These are phyloP conservation scores for Adansonia rubrostipa DNA, from an alignment of 441 rosid species.

Conservation along the genomic window DNA sequence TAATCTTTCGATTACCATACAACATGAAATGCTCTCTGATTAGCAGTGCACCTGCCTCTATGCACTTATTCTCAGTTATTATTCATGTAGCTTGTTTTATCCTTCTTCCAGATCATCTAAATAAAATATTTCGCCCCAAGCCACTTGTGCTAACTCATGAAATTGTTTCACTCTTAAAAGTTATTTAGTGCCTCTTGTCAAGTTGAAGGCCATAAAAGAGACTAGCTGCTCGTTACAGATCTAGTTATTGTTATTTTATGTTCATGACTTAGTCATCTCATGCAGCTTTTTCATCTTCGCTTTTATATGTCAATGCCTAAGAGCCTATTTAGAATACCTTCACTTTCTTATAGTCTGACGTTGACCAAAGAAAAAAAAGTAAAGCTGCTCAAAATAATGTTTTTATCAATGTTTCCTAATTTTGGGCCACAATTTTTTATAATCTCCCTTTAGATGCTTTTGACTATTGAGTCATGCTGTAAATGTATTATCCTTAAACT, in stretches of 20 bases:
- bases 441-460: neutral
- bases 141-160: neutral
- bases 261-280: neutral
- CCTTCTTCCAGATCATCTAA: neutral
- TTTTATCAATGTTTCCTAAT: constrained; percentile 3
- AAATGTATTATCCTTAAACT: neutral
- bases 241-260: neutral
- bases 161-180: neutral
- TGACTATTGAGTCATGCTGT: neutral
- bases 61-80: neutral
- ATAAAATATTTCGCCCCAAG: neutral
- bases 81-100: neutral
- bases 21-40: neutral
- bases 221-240: neutral
- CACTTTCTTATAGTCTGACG: neutral
- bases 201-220: constrained; percentile 5
- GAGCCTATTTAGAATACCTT: neutral
- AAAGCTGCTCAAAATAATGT: neutral
- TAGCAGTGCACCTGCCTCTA: neutral
- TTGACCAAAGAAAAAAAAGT: neutral
- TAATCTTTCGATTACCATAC: neutral
- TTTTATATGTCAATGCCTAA: neutral
- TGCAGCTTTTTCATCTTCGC: neutral
- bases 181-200: neutral
- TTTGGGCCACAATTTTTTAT: neutral